phyloP scores from a whole-genome alignment of 2,329 filamentous ascomycete species.

The Trichoderma sp. region DNA sequence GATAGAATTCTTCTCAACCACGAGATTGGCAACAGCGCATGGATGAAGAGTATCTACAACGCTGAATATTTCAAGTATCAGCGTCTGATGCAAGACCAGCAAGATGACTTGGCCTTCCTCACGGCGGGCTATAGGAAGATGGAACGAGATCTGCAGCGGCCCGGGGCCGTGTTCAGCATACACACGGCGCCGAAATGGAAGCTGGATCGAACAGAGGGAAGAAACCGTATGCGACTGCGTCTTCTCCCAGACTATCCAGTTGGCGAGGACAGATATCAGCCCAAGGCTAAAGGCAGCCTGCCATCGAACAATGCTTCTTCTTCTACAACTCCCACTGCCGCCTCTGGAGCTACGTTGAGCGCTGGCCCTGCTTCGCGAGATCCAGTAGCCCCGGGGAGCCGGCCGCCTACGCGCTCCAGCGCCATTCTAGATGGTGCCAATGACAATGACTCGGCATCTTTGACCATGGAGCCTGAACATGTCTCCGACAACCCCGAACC shows the following conservation, averaged over 20 bases:
- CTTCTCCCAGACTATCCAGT: constrained; percentile 73
- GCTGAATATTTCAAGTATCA: constrained; percentile 92
- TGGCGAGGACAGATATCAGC: constrained; percentile 72
- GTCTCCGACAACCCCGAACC: constrained; percentile 24
- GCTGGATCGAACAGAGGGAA: constrained; percentile 90
- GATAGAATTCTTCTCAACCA: constrained; percentile 77
- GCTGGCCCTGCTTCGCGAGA: constrained; percentile 15
- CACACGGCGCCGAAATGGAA: constrained; percentile 72
- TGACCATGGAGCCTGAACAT: constrained; percentile 26
- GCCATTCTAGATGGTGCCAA: constrained; percentile 24
- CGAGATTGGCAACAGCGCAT: constrained; percentile 80
- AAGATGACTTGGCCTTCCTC: constrained; percentile 81
- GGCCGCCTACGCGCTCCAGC: constrained; percentile 26
- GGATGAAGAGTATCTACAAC: constrained; percentile 93
- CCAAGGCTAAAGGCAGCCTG: constrained; percentile 67
- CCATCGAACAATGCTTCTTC: constrained; percentile 34
- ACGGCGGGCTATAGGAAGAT: constrained; percentile 73
- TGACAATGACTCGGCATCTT: constrained; percentile 16
- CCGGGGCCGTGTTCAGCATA: constrained; percentile 76
- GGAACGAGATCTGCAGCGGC: constrained; percentile 71
- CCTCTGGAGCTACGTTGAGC: background rate
- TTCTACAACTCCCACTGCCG: constrained; percentile 22
- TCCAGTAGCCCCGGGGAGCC: background rate
- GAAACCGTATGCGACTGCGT: constrained; percentile 89
- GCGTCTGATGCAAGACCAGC: constrained; percentile 83